phyloP scores from a whole-genome alignment of 257 asterid genomes.

The Solanum chilense region DNA sequence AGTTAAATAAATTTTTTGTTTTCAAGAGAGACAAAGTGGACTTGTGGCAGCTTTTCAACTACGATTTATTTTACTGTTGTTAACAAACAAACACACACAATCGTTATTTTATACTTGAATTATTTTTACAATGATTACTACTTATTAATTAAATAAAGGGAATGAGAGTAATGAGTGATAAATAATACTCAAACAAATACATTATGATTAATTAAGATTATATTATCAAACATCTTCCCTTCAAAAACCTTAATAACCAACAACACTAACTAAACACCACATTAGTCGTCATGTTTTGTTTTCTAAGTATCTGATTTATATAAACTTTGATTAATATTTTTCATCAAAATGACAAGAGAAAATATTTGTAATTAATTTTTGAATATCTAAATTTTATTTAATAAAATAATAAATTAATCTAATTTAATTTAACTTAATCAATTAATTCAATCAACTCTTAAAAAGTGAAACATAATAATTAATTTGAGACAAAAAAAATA shows the following conservation, averaged over 20 bases:
- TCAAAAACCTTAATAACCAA: no score
- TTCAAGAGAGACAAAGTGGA: background rate
- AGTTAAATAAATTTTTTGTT: background rate
- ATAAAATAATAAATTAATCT: background rate
- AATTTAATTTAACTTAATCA: background rate
- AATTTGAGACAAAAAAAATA: background rate
- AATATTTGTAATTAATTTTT: background rate
- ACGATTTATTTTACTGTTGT: background rate
- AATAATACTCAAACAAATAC: background rate
- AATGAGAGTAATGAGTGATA: background rate
- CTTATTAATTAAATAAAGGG: background rate
- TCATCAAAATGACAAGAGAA: no score
- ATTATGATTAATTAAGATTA: background rate
- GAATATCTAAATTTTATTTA: background rate
- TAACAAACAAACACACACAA: background rate
- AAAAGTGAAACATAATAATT: background rate
- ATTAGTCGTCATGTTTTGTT: no score
- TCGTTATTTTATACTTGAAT: background rate
- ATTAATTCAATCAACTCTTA: fast-evolving
- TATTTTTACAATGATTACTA: background rate
- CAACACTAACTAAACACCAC: no score
- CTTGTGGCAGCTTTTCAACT: background rate
- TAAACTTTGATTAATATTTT: no score
- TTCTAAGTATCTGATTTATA: no score
- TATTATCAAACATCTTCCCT: no score